Conservation (phyloP, 306 rosid genomes). For the Gynostemma pentaphyllum region DNA sequence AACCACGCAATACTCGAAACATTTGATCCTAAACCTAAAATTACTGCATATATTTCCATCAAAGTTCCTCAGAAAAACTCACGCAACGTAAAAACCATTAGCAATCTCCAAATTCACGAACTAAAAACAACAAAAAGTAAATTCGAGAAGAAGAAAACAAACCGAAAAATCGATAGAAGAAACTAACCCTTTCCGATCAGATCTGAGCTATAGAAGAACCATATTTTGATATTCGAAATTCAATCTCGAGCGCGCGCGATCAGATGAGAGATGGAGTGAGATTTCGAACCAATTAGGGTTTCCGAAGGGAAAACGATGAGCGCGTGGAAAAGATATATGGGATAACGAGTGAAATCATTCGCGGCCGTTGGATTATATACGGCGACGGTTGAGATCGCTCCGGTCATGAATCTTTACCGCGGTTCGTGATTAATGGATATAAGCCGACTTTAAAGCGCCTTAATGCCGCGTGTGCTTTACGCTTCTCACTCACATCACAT, state of each 20-base stretch:
- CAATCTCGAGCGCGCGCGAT: neutral
- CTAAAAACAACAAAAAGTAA: neutral
- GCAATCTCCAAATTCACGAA: neutral
- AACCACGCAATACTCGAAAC: neutral
- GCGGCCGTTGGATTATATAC: neutral
- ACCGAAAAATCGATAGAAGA: neutral
- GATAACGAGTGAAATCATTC: neutral
- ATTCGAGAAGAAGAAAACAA: neutral
- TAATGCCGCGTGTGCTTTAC: neutral
- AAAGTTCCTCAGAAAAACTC: neutral
- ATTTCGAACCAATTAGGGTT: conserved; percentile 14
- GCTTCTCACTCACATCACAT: conserved; percentile 1
- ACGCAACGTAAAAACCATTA: neutral
- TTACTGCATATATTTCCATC: neutral
- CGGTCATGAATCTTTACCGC: conserved; percentile 3
- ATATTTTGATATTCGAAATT: neutral
- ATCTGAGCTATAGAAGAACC: conserved; percentile 8
- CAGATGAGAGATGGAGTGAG: conserved; percentile 7
- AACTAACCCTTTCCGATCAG: neutral
- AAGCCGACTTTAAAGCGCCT: conserved; percentile 8
- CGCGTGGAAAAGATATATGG: conserved; percentile 8
- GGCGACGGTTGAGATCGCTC: conserved; percentile 2
- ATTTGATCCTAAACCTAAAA: neutral
- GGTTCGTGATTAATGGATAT: neutral
- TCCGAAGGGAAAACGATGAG: conserved; percentile 2